Base-by-base conservation (phyloP, 2,329 filamentous ascomycete species). In the Zasmidium angulare region DNA sequence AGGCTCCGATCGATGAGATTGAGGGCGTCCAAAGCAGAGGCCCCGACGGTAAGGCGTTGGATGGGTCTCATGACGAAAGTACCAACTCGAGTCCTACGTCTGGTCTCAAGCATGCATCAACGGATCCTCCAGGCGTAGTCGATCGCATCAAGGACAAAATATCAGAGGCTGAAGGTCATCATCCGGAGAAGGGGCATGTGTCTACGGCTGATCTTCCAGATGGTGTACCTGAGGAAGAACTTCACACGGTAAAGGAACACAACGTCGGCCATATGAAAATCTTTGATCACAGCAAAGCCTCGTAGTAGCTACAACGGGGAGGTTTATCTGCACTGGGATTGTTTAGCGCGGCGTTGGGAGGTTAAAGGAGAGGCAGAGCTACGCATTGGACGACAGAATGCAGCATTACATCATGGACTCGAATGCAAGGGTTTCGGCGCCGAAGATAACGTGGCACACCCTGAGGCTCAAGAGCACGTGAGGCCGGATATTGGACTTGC, bases 191-290 rank as follows among this genome's bases (percentile, higher is more conserved):
- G 24, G 60, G 61, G 10, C 72, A 75, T 55, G 66, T 76, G 11
- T 71, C 72, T 0, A 79, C 77, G 1, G 65, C 69, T n/a, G 73
- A 76, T n/a, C 67, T 79, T 2, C 77, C 78, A 0, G 77, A 70
- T 40, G 78, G 78, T 1, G 67, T 68, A 22, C 74, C 76, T 11
- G 76, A 78, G 61, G 67, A 70, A 7, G 69, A 79, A 50, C 68
- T 77, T 66, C 71, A 74, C 52, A 60, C 56, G 40, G 53, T 57
- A 22, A 55, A 56, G 23, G 60, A 63, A 40, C 60, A 62, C 51
- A 55, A 48, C 21, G 50, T 58, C 9, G 60, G 62, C 1, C 55
- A 58, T 46, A 19, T 64, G 31, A 56, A 55, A 3, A 36, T 63
- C 46, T 60, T 51, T 31, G 58, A 61, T 48, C 62, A 64, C 7